Conservation (phyloP, 805 yeast genomes). For the Ogataea populi-albae region DNA sequence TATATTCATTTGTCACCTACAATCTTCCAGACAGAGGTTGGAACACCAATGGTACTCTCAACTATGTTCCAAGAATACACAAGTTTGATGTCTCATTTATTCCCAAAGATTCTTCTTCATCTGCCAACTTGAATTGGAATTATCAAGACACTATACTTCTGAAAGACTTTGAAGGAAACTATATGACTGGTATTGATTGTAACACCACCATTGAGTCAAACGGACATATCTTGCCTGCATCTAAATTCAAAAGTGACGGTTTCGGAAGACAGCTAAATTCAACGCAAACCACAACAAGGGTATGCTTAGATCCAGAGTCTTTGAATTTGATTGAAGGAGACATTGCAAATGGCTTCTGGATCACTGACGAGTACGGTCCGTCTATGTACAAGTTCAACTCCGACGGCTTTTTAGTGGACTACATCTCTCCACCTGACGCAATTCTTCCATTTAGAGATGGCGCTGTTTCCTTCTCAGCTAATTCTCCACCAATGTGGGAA, state of each 20-base stretch:
- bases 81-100: constrained; percentile 25
- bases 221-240: constrained; percentile 29
- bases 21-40: constrained; percentile 34
- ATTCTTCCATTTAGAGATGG: constrained; percentile 29
- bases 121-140: constrained; percentile 26
- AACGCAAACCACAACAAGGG: constrained; percentile 21
- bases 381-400: constrained; percentile 27
- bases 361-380: constrained; percentile 36
- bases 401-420: constrained; percentile 26
- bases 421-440: constrained; percentile 29
- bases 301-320: constrained; percentile 32
- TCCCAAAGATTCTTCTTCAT: constrained; percentile 20
- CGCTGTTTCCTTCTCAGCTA: constrained; percentile 23
- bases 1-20: constrained; percentile 28
- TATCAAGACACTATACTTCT: constrained; percentile 29
- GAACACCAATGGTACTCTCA: constrained; percentile 33
- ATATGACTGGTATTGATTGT: constrained; percentile 31
- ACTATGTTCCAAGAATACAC: constrained; percentile 28
- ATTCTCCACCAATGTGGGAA: constrained; percentile 28
- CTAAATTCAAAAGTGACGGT: constrained; percentile 30
- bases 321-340: constrained; percentile 28
- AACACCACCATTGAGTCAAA: constrained; percentile 25
- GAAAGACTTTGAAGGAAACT: constrained; percentile 30
- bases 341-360: constrained; percentile 33
- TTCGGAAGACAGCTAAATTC: constrained; percentile 26